Evolutionary conservation across 73 alveolate genomes (phyloP).

Genomic region (Tetrahymena elliotti): DNA sequence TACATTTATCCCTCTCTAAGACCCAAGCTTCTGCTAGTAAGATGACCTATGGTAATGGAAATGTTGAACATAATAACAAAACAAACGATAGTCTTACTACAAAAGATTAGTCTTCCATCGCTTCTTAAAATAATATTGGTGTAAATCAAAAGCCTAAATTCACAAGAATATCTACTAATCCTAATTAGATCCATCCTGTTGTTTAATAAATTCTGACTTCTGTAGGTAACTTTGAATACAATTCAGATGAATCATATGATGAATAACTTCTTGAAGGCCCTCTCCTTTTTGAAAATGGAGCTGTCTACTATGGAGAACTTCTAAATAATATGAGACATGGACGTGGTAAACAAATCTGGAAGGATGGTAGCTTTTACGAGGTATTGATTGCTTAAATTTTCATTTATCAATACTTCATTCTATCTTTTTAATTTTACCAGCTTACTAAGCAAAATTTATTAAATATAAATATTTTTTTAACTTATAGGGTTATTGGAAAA

Average conservation of each 20-base stretch:
- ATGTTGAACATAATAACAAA: not conserved
- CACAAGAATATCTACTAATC: not conserved
- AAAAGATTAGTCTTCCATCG: not conserved
- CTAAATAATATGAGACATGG: not conserved
- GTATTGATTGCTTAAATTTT: not conserved
- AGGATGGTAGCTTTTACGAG: not conserved
- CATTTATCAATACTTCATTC: not conserved
- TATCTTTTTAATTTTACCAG: not conserved
- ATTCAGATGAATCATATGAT: not conserved
- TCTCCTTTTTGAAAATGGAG: not conserved
- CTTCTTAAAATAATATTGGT: not conserved
- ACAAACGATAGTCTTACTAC: not conserved
- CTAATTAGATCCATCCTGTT: not conserved
- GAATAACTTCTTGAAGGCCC: not conserved
- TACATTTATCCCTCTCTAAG: not conserved
- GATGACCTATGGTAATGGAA: not conserved
- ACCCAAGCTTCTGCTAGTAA: not conserved
- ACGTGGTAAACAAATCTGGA: not conserved
- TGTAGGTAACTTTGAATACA: not conserved
- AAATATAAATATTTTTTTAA: not conserved
- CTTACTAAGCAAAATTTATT: not conserved
- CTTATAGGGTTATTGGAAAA: constrained; percentile 40
- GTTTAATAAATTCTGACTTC: not conserved
- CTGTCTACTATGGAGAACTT: not conserved
- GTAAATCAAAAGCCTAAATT: not conserved